Conservation (phyloP, 75 land plant species). For the Selaginella tamariscina region DNA sequence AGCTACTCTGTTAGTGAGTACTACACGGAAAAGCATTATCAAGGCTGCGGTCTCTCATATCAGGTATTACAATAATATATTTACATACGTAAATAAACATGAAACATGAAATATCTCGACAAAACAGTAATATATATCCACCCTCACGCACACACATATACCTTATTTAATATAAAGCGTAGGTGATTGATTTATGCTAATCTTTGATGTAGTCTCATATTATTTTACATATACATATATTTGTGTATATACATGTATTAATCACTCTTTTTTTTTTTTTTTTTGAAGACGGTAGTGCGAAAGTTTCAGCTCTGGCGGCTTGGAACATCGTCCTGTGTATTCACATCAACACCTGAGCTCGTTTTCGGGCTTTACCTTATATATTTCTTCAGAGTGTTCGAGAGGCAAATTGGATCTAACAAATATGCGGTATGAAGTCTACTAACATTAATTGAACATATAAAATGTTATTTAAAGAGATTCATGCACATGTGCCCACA, state of each 20-base stretch:
- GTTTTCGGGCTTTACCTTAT: constrained; percentile 83
- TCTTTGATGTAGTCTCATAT: not conserved
- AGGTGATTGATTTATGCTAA: not conserved
- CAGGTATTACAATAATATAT: constrained; percentile 47
- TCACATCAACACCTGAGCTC: constrained; percentile 89
- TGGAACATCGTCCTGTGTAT: constrained; percentile 55
- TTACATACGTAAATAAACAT: no score
- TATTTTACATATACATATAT: not conserved
- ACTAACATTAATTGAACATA: constrained; percentile 7
- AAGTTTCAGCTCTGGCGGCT: constrained; percentile 68
- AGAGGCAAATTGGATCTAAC: constrained; percentile 94
- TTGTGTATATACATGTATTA: not conserved
- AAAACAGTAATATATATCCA: no score
- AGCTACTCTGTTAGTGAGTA: constrained; percentile 54
- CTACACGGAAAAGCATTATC: constrained; percentile 34
- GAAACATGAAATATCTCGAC: no score
- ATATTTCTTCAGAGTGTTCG: constrained; percentile 94
- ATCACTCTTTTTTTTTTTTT: not conserved
- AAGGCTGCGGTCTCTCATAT: constrained; percentile 49
- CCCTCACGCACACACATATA: not conserved
- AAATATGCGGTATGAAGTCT: constrained; percentile 63
- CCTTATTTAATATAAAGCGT: not conserved
- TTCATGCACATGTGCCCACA: not conserved
- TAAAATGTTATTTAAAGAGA: not conserved
- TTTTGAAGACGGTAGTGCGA: constrained; percentile 48